Base-by-base conservation (phyloP, 2,329 filamentous ascomycete species). In the Fusarium chaquense region DNA sequence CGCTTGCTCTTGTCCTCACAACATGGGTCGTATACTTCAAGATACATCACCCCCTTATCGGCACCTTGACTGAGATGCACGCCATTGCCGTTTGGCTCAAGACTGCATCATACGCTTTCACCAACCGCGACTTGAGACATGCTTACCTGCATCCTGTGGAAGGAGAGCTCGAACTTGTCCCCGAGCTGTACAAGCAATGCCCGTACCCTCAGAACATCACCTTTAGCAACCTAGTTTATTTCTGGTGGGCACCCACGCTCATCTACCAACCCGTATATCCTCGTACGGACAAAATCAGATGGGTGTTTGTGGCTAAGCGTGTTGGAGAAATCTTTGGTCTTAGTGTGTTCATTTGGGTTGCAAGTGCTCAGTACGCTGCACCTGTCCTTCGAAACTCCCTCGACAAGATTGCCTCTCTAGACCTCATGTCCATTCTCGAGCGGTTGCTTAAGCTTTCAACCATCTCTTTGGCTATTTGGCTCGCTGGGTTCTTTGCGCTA, bases 201-300 rank as follows among this genome's bases (percentile, higher is more conserved):
- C 93, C 95, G 0, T 99, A 99, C 78, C 96, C 96, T 0, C 81
- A 88, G 49, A 99, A 98, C 79, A 93, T 99, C 79, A 97, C 94
- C 5, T 86, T 98, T 72, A 82, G 85, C 52, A 99, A 98, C 77
- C 83, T 99, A 28, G 89, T 88, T 61, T 99, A 98, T 81, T 99
- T 99, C 79, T 98, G 96, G 95, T 95, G 94, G 90, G 96, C 95
- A 0, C 96, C 96, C 1, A 99, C 96, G 0, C 86, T 99, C 54
- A 91, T 98, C 45, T 99, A 99, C 79, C 96, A 99, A 82, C 96
- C 96, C 2, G 93, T 96, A 16, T 99, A 99, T 78, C 96, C 96
- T 22, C 91, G 94, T 44, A 94, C 93, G 8, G 83, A 89, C 11
- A 87, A 86, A 59, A 93, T 98, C 72, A 88, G 96, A 67, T 98